These are phyloP conservation scores for Davidsoniella neocaledoniae DNA, from an alignment of 2,329 filamentous ascomycete species.

Conservation along the genomic window DNA sequence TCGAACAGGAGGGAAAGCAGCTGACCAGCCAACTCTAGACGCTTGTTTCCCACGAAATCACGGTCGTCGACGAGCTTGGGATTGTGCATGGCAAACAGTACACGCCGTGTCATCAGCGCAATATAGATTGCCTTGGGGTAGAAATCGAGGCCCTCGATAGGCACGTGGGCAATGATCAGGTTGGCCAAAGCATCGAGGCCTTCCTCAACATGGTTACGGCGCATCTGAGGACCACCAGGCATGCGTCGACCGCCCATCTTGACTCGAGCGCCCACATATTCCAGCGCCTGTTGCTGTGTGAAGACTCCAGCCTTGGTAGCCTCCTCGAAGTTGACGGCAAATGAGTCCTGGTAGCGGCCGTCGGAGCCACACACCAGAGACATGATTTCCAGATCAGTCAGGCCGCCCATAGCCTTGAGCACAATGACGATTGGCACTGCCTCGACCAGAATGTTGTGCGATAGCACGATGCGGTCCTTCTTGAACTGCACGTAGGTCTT, in stretches of 20 bases:
- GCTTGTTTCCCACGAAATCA: slow-evolving; percentile 96
- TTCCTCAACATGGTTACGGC: slow-evolving; percentile 74
- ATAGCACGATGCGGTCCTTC: slow-evolving; percentile 76
- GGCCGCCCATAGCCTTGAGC: slow-evolving; percentile 81
- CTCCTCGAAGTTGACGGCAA: slow-evolving; percentile 89
- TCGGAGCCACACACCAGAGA: slow-evolving; percentile 80
- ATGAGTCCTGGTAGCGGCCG: slow-evolving; percentile 81
- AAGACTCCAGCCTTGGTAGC: slow-evolving; percentile 68
- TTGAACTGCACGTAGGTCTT: slow-evolving; percentile 94
- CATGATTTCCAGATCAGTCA: slow-evolving; percentile 90
- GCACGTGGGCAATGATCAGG: slow-evolving; percentile 87
- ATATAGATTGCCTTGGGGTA: slow-evolving; percentile 94
- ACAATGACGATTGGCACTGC: slow-evolving; percentile 90
- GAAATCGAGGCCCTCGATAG: slow-evolving; percentile 82
- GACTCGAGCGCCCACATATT: slow-evolving; percentile 74
- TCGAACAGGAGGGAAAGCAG: slow-evolving; percentile 88
- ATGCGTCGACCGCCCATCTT: slow-evolving; percentile 64
- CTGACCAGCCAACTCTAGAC: slow-evolving; percentile 85
- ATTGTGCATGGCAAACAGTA: slow-evolving; percentile 85
- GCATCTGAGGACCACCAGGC: slow-evolving; percentile 32
- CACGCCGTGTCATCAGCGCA: slow-evolving; percentile 91
- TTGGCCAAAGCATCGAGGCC: slow-evolving; percentile 84
- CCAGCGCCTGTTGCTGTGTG: slow-evolving; percentile 88
- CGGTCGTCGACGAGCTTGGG: slow-evolving; percentile 82
- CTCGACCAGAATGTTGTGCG: slow-evolving; percentile 85